phyloP scores from a whole-genome alignment of 2,329 filamentous ascomycete species.

The Trichoderma sp. region DNA sequence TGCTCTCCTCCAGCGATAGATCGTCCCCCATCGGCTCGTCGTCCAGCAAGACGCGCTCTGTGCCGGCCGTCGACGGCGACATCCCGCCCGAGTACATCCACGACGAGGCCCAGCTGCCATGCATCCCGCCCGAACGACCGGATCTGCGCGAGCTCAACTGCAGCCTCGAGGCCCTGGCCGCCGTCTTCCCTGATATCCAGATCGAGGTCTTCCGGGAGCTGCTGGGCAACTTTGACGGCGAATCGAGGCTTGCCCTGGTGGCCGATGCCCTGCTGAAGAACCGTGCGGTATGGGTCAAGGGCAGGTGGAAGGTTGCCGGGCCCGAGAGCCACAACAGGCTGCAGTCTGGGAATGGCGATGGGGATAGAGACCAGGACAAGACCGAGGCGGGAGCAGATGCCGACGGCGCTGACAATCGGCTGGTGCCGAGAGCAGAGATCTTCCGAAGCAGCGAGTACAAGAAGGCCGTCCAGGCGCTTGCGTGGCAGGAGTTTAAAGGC shows the following conservation, averaged over 20 bases:
- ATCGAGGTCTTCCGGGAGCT: conserved; percentile 81
- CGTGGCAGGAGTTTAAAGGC: conserved; percentile 73
- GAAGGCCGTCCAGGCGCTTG: conserved; percentile 62
- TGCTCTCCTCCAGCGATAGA: conserved; percentile 44
- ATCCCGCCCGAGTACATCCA: conserved; percentile 48
- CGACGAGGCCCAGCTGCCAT: conserved; percentile 53
- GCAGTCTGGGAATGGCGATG: background rate
- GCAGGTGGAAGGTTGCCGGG: conserved; percentile 55
- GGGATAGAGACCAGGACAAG: background rate
- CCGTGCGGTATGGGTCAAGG: conserved; percentile 66
- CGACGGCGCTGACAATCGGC: background rate
- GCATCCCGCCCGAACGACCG: conserved; percentile 49
- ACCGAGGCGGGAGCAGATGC: conserved; percentile 24
- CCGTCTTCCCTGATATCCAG: conserved; percentile 77
- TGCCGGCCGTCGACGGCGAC: conserved; percentile 27
- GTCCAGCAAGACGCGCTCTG: conserved; percentile 22
- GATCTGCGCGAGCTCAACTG: conserved; percentile 68
- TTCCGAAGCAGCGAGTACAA: conserved; percentile 69
- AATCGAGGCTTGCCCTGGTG: conserved; percentile 72
- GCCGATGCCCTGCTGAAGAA: conserved; percentile 75
- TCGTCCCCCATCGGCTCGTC: conserved; percentile 31
- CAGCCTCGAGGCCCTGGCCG: conserved; percentile 64
- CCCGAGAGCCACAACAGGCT: conserved; percentile 30
- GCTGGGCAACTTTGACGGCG: conserved; percentile 68
- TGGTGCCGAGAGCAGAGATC: conserved; percentile 56